A percentile compares a stretch with the other conserved stretches of the same genome.
Evolutionary conservation across 169 alveolate genomes (phyloP).

Genomic region (Plasmodium gonderi): DNA sequence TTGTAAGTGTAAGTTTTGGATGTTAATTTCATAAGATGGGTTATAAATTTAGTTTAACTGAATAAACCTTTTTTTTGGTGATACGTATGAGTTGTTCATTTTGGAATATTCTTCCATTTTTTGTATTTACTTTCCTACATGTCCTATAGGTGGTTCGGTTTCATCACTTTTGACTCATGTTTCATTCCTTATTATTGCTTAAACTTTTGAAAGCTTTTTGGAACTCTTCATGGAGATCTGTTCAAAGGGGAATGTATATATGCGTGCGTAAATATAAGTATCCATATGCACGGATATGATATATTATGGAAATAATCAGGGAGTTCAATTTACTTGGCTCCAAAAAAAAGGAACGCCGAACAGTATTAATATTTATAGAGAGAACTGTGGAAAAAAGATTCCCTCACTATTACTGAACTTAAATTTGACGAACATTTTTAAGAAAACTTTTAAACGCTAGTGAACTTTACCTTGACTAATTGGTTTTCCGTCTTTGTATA

Average conservation of each 20-base stretch:
- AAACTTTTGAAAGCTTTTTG: slow-evolving; percentile 64
- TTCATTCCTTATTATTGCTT: slow-evolving; percentile 14
- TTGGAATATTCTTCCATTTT: not conserved
- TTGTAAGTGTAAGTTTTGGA: not conserved
- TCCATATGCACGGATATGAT: slow-evolving; percentile 16
- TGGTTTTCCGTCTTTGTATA: slow-evolving; percentile 82
- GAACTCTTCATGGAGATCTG: slow-evolving; percentile 70
- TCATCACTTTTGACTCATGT: not conserved
- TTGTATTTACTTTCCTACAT: not conserved
- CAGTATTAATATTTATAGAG: not conserved
- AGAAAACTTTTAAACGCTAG: not conserved
- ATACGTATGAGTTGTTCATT: not conserved
- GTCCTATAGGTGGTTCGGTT: not conserved
- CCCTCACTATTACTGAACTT: not conserved
- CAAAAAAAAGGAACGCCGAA: too few species aligned
- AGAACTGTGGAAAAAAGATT: not conserved
- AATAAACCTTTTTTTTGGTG: not conserved
- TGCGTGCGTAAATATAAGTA: not conserved
- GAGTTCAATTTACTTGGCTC: not conserved
- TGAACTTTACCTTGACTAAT: slow-evolving; percentile 79
- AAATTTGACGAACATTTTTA: not conserved
- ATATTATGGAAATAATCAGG: not conserved
- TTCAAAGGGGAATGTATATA: not conserved
- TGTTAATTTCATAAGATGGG: not conserved
- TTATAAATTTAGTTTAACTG: not conserved